Percentiles rank a stretch among this genome's conserved stretches.
Evolutionary conservation across 371 early-diverging fungal genomes (phyloP).

Genomic region (Batkoa obscura): DNA sequence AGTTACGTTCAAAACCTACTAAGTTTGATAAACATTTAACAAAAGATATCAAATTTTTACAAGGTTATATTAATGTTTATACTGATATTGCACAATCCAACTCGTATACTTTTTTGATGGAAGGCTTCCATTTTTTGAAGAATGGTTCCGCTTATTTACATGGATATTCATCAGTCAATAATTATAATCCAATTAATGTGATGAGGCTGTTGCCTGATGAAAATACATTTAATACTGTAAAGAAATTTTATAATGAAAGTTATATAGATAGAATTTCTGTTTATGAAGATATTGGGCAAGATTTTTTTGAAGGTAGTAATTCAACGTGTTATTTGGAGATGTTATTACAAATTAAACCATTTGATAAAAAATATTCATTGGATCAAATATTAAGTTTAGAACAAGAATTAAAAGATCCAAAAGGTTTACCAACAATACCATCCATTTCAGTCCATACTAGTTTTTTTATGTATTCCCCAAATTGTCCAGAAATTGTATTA

Average conservation of each 20-base stretch:
- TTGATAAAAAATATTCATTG: neutral
- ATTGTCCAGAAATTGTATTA: neutral
- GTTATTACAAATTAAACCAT: neutral
- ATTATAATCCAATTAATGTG: neutral
- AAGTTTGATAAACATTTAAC: neutral
- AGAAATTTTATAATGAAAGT: neutral
- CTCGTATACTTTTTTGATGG: neutral
- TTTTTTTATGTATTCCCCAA: neutral
- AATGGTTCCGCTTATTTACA: slow-evolving; percentile 4
- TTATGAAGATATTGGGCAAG: neutral
- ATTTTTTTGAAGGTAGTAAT: neutral
- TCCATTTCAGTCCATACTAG: neutral
- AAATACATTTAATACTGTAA: neutral
- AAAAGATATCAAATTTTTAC: neutral
- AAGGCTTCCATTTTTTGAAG: neutral
- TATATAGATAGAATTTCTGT: neutral
- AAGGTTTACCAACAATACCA: neutral
- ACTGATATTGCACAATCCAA: neutral
- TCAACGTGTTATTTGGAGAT: neutral
- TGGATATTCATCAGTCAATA: neutral
- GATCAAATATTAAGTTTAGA: neutral
- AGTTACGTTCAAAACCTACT: neutral
- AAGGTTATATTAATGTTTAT: neutral
- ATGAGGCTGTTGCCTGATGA: slow-evolving; percentile 1
- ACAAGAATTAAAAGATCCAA: neutral